These are phyloP conservation scores for Dryas drummondii DNA, from an alignment of 306 rosid genomes.

Conservation along the genomic window DNA sequence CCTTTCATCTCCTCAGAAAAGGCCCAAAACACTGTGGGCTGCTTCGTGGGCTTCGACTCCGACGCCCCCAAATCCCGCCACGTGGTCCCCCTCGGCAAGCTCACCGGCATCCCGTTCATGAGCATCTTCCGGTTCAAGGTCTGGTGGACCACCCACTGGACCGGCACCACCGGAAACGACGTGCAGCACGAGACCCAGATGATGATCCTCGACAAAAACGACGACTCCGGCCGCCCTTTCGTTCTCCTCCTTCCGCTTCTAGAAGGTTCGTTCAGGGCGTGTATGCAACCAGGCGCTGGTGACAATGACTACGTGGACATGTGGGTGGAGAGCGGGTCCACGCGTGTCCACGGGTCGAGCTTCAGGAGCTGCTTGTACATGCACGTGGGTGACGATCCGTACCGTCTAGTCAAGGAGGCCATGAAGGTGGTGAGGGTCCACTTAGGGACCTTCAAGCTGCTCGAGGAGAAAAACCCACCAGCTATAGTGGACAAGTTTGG, in stretches of 20 bases:
- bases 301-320: slow-evolving; percentile 36
- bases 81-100: slow-evolving; percentile 47
- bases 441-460: slow-evolving; percentile 53
- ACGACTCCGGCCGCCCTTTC: slow-evolving; percentile 39
- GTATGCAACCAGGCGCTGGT: slow-evolving; percentile 36
- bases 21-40: slow-evolving; percentile 29
- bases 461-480: slow-evolving; percentile 60
- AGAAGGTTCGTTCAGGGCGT: slow-evolving; percentile 58
- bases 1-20: slow-evolving; percentile 5
- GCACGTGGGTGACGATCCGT: slow-evolving; percentile 57
- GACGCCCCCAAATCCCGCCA: slow-evolving; percentile 40
- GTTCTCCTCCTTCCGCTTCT: slow-evolving; percentile 61
- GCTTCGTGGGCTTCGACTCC: slow-evolving; percentile 59
- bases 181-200: slow-evolving; percentile 62
- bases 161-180: slow-evolving; percentile 46
- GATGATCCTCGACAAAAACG: slow-evolving; percentile 42
- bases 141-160: slow-evolving; percentile 83
- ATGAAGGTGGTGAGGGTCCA: slow-evolving; percentile 41
- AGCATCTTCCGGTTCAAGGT: slow-evolving; percentile 70
- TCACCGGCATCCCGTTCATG: slow-evolving; percentile 41
- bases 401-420: slow-evolving; percentile 42
- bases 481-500: slow-evolving; percentile 63
- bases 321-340: slow-evolving; percentile 73
- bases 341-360: slow-evolving; percentile 33
- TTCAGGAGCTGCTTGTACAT: slow-evolving; percentile 55